Base-by-base conservation (phyloP, 2,329 filamentous ascomycete genomes). In the Diaporthe humulicola region DNA sequence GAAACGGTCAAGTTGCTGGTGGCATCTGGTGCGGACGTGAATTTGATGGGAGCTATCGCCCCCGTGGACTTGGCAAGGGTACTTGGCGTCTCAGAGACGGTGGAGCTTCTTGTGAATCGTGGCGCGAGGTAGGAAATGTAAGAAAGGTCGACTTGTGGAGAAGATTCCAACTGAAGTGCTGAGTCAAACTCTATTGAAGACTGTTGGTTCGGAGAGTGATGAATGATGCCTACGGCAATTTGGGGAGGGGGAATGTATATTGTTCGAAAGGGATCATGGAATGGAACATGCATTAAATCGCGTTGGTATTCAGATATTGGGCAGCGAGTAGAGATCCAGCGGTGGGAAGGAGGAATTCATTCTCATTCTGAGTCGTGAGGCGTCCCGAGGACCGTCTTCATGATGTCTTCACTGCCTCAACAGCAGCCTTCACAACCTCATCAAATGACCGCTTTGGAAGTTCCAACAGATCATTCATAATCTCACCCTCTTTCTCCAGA, bases 401-500 rank as follows among this genome's bases (percentile, higher is more conserved):
- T 15, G 19, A 5, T 6, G 28, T 22, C 60, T 48, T 25, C 28
- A 50, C 60, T 7, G 42, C 66, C 22, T 38, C 38, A 19, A 71
- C 30, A 25, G 70, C 54, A 17, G 36, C 56, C 40, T 58, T 48
- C 33, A 81, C 77, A 45, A 78, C 78, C 48, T 80, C 79, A 25
- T 79, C 78, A 25, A 82, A 70, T n/a, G 74, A 78, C 28, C 74
- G 74, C 67, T 79, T 79, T 12, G 79, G 74, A 45, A 82, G 75
- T 4, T 79, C 79, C 52, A 84, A 77, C 33, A 77, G 77, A 15
- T 81, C 79, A 50, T 82, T 84, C 76, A 81, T 77, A 22, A 84
- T 80, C 36, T 79, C 77, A 2, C 79, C 81, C 70, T 83, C 80
- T 70, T 81, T 80, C 70, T 84, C 81, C 38, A 84, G 69, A 61